These are phyloP conservation scores for Pseudophaeomoniella oleicola DNA, from an alignment of 2,329 filamentous ascomycete species.

Conservation along the genomic window DNA sequence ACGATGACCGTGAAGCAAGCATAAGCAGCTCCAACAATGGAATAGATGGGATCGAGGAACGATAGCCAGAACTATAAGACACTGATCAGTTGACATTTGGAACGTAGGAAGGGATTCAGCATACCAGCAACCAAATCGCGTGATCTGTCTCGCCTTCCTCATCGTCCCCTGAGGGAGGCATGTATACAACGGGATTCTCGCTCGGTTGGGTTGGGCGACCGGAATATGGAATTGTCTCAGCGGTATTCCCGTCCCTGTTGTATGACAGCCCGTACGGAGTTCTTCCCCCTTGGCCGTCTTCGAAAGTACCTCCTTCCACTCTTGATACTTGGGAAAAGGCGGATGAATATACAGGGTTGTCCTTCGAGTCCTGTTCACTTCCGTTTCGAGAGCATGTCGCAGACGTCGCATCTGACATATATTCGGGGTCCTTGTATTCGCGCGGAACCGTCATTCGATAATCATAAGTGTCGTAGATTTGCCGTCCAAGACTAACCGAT, in stretches of 20 bases:
- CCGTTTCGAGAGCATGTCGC: slow-evolving; percentile 6
- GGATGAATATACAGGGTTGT: neutral
- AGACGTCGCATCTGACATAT: neutral
- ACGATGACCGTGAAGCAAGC: slow-evolving; percentile 36
- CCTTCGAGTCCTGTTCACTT: slow-evolving; percentile 10
- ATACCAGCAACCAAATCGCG: slow-evolving; percentile 29
- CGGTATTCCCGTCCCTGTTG: no score
- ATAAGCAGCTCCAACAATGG: slow-evolving; percentile 38
- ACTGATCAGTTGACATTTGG: no score
- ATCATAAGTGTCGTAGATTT: neutral
- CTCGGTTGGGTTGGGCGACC: neutral
- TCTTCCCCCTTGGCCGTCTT: no score
- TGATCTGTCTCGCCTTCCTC: slow-evolving; percentile 18
- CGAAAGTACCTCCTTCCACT: no score
- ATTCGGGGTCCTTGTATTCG: neutral
- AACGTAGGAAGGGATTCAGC: slow-evolving; percentile 3
- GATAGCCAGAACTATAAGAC: slow-evolving; percentile 14
- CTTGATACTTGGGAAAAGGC: neutral
- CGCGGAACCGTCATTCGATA: neutral
- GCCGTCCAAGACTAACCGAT: neutral
- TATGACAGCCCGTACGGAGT: no score
- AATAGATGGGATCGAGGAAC: slow-evolving; percentile 37
- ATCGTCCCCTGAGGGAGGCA: slow-evolving; percentile 13
- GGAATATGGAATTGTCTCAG: no score
- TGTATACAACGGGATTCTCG: neutral